Evolutionary conservation across 176 grass and related monocot species (phyloP).

Genomic region (Miscanthus lutarioriparius): DNA sequence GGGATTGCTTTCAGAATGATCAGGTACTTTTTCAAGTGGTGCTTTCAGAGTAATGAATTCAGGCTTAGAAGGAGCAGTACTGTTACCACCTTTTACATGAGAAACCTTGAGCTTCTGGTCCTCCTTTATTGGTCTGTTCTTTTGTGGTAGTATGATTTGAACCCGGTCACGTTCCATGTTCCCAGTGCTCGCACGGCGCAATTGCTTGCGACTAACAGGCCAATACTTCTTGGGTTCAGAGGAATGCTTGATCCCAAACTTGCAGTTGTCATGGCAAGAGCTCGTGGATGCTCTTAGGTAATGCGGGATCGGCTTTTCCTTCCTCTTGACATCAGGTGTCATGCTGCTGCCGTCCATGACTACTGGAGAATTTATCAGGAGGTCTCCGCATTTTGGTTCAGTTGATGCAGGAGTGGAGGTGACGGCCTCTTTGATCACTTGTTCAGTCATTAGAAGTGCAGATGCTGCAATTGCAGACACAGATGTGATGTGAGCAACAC

Average conservation of each 20-base stretch:
- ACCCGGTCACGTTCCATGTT: not conserved
- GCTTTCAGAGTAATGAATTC: conserved; percentile 3
- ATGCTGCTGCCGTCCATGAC: not conserved
- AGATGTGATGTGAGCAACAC: conserved; percentile 14
- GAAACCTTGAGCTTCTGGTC: conserved; percentile 6
- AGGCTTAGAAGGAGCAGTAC: conserved; percentile 31
- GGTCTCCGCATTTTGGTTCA: not conserved
- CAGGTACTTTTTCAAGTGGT: conserved; percentile 36
- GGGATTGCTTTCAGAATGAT: conserved; percentile 27
- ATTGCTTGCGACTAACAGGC: conserved; percentile 31
- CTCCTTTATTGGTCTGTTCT: conserved; percentile 28
- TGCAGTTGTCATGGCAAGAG: conserved; percentile 90
- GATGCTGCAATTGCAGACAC: conserved; percentile 26
- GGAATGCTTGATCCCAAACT: conserved; percentile 65
- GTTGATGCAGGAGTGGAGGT: not conserved
- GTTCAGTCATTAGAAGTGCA: conserved; percentile 43
- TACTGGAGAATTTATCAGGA: not conserved
- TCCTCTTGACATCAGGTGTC: conserved; percentile 31
- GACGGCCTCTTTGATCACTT: conserved; percentile 33
- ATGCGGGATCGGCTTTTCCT: conserved; percentile 60
- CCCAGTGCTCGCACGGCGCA: conserved; percentile 8
- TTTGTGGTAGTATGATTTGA: not conserved
- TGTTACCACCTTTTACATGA: conserved; percentile 33
- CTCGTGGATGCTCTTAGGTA: conserved; percentile 62
- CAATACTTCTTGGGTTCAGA: conserved; percentile 53